Evolutionary conservation across 768 basidiomycete genomes (phyloP).

Genomic region (Podaxis sp.): DNA sequence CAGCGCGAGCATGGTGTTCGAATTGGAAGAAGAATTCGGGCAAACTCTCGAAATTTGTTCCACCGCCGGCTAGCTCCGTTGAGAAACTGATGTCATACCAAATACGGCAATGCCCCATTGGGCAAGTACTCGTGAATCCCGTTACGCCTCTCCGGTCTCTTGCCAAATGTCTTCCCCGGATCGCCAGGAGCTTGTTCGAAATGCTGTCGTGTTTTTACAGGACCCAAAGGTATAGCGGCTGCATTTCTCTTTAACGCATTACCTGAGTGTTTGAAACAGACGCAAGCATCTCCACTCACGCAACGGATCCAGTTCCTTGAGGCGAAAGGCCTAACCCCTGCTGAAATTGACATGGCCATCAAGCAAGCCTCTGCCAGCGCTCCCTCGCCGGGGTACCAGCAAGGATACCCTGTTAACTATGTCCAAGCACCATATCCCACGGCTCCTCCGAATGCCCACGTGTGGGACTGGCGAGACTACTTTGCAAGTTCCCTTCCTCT

Average conservation of each 20-base stretch:
- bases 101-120: conserved; percentile 19
- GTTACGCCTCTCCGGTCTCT: conserved; percentile 13
- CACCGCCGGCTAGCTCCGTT: conserved; percentile 22
- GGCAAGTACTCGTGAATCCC: conserved; percentile 19
- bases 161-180: conserved; percentile 48
- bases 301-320: conserved; percentile 94
- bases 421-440: conserved; percentile 35
- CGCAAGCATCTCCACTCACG: conserved; percentile 72
- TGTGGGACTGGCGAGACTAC: conserved; percentile 96
- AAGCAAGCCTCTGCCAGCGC: conserved; percentile 48
- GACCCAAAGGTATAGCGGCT: conserved; percentile 65
- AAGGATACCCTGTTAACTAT: conserved; percentile 42
- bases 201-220: conserved; percentile 82
- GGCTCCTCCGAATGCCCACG: conserved; percentile 40
- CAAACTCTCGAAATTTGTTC: conserved; percentile 24
- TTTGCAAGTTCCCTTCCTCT: conserved; percentile 55
- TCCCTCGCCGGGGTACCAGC: conserved; percentile 21
- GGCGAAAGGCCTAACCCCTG: conserved; percentile 81
- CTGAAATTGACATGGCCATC: conserved; percentile 86
- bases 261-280: conserved; percentile 37
- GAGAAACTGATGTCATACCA: conserved; percentile 1
- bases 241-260: not conserved
- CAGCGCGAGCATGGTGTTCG: conserved; percentile 47
- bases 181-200: conserved; percentile 71
- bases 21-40: conserved; percentile 18